A percentile compares a stretch with the other conserved stretches of the same genome.
These are phyloP conservation scores for Vinca minor DNA, from an alignment of 257 asterid genomes.

Conservation along the genomic window DNA sequence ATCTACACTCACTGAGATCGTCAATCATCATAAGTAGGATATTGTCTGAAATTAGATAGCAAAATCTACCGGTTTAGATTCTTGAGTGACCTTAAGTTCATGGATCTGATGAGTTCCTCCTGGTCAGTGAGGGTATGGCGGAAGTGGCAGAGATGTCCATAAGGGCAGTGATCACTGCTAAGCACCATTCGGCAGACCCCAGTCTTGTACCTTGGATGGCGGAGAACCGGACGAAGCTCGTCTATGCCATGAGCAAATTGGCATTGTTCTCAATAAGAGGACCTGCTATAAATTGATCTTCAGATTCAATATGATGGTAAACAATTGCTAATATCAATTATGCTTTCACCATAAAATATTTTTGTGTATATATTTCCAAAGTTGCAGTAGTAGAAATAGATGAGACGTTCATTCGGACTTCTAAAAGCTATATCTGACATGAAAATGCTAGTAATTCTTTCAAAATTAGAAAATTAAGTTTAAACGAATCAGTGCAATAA, in stretches of 20 bases:
- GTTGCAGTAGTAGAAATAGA: too few species aligned
- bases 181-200: constrained; percentile 81
- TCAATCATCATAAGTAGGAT: background rate
- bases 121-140: constrained; percentile 57
- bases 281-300: background rate
- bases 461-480: too few species aligned
- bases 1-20: background rate
- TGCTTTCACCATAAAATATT: background rate
- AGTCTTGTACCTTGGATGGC: constrained; percentile 88
- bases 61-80: constrained; percentile 14
- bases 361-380: background rate
- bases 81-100: constrained; percentile 28
- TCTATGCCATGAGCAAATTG: constrained; percentile 76
- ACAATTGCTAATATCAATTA: background rate
- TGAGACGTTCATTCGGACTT: too few species aligned
- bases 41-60: background rate
- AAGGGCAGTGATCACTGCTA: constrained; percentile 56
- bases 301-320: background rate
- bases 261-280: constrained; percentile 32
- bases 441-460: too few species aligned
- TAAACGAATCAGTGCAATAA: too few species aligned
- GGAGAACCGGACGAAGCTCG: constrained; percentile 70
- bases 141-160: constrained; percentile 89
- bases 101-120: constrained; percentile 45
- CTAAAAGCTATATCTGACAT: too few species aligned